Evolutionary conservation across 208 protist genomes (phyloP).

Genomic region (Willaertia magna): DNA sequence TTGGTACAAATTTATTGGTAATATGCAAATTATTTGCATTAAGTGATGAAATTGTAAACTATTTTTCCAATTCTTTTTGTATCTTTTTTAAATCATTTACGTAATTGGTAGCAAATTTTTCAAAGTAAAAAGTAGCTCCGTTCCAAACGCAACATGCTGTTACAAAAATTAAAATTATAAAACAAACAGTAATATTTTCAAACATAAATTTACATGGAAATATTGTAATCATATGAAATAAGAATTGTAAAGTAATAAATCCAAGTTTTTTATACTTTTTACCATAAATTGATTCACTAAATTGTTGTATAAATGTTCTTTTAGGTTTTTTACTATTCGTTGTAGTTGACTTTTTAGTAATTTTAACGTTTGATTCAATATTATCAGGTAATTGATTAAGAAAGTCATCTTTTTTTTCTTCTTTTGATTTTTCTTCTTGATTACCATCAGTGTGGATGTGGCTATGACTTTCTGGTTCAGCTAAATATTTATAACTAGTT

Average conservation of each 20-base stretch:
- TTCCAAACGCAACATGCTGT: background rate
- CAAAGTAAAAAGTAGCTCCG: slow-evolving; percentile 3
- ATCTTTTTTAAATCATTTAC: background rate
- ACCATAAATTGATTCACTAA: background rate
- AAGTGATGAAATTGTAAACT: no score
- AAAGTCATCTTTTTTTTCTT: no score
- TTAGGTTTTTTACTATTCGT: no score
- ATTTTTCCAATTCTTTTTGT: background rate
- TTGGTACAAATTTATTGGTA: no score
- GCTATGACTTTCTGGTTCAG: no score
- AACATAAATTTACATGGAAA: background rate
- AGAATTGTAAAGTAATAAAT: background rate
- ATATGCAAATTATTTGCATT: no score
- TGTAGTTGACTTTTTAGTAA: no score
- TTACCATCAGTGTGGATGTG: no score
- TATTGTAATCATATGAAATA: background rate
- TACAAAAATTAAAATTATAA: background rate
- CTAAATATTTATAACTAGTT: background rate
- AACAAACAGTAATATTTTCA: background rate
- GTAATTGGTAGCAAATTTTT: background rate
- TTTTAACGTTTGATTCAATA: no score
- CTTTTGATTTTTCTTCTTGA: no score
- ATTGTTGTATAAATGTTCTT: background rate
- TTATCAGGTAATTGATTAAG: no score
- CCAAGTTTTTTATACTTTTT: background rate